These are phyloP conservation scores for Tylopilus vinaceipallidus DNA, from an alignment of 768 basidiomycete genomes.

Conservation along the genomic window DNA sequence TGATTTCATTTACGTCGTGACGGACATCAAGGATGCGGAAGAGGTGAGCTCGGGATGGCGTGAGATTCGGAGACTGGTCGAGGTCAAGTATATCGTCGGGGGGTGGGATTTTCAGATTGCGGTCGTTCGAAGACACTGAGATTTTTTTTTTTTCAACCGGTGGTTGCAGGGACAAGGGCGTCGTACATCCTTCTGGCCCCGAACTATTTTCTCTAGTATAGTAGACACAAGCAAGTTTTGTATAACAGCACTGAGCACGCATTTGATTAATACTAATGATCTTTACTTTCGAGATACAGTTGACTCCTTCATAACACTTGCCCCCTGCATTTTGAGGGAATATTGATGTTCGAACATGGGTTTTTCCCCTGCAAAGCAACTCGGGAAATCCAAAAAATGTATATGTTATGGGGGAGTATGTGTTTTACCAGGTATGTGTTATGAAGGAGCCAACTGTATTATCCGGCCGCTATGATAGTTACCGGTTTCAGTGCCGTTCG, in stretches of 20 bases:
- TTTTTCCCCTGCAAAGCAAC: no score
- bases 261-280: constrained; percentile 2
- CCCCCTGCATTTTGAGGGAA: no score
- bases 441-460: background rate
- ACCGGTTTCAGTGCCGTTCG: no score
- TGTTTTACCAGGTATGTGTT: no score
- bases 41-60: constrained; percentile 65
- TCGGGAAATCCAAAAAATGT: no score
- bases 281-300: no score
- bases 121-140: constrained; percentile 68
- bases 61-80: constrained; percentile 78
- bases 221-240: constrained; percentile 11
- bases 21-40: constrained; percentile 52
- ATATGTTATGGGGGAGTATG: no score
- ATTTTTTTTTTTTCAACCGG: background rate
- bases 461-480: no score
- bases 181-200: background rate
- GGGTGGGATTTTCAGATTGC: constrained; percentile 91
- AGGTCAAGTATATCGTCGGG: constrained; percentile 76
- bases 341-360: no score
- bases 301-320: no score
- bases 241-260: constrained; percentile 11
- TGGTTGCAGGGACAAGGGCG: background rate
- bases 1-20: constrained; percentile 84
- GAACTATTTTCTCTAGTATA: background rate